A percentile compares a stretch with the other conserved stretches of the same genome.
phyloP scores from a whole-genome alignment of 805 yeast genomes.

The Clavispora asparagi region DNA sequence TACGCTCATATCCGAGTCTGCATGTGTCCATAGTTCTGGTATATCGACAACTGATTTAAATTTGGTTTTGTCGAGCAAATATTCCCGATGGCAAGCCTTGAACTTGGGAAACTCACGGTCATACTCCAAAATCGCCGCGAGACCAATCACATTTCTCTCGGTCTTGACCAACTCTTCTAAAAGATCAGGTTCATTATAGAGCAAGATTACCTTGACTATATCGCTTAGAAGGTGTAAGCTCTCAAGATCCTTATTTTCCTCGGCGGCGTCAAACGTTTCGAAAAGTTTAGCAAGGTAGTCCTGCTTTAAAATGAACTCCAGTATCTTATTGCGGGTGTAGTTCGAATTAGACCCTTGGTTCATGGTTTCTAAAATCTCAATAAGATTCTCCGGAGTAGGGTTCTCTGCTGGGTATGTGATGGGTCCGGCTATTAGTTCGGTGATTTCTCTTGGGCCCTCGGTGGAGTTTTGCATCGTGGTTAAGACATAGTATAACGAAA shows the following conservation, averaged over 20 bases:
- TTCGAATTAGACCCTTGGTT: slow-evolving; percentile 58
- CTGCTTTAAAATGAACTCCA: slow-evolving; percentile 47
- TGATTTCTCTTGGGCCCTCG: slow-evolving; percentile 41
- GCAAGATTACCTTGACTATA: slow-evolving; percentile 63
- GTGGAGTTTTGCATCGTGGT: slow-evolving; percentile 18
- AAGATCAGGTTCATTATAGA: slow-evolving; percentile 56
- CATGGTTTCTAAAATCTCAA: slow-evolving; percentile 49
- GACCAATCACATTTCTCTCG: slow-evolving; percentile 38
- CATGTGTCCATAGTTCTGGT: slow-evolving; percentile 40
- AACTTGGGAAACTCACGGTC: slow-evolving; percentile 80
- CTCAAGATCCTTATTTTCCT: slow-evolving; percentile 44
- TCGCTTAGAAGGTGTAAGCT: slow-evolving; percentile 66
- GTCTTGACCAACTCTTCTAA: slow-evolving; percentile 29
- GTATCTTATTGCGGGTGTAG: slow-evolving; percentile 57
- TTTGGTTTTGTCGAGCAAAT: slow-evolving; percentile 48
- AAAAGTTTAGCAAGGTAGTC: slow-evolving; percentile 52
- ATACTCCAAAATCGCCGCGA: slow-evolving; percentile 78
- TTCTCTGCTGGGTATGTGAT: slow-evolving; percentile 53
- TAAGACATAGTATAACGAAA: slow-evolving; percentile 63
- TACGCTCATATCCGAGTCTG: slow-evolving; percentile 39
- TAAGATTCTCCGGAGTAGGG: slow-evolving; percentile 49
- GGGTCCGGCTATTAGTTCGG: slow-evolving; percentile 80
- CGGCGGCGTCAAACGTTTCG: slow-evolving; percentile 51
- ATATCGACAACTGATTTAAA: slow-evolving; percentile 63
- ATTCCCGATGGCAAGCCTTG: slow-evolving; percentile 77